Base-by-base conservation (phyloP, 495 filamentous ascomycete species). In the Neurospora sp. region DNA sequence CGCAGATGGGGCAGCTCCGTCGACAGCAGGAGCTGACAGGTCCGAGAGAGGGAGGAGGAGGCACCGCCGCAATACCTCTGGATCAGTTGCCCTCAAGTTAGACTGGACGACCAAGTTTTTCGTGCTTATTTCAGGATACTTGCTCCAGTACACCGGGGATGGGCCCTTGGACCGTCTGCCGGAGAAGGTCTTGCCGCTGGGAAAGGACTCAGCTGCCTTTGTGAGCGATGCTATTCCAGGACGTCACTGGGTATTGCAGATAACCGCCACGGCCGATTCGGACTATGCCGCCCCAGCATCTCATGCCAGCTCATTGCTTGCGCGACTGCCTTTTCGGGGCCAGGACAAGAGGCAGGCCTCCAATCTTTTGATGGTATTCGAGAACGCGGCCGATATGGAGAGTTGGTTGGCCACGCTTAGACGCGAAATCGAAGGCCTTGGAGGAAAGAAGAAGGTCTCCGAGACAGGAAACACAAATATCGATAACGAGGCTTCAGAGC, bases 151-250 rank as follows among this genome's bases (percentile, higher is more conserved):
- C 81, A 79, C 93, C 11, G 94, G 90, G 11, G 89, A 92, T 21
- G 96, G 96, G 4, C 84, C 89, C 43, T 90, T 90, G 78, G 91
- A 97, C 78, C 86, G 96, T 69, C 77, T 93, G 0, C 96, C 96
- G 0, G 96, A 99, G 82, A 94, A 92, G 82, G 88, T 96, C 76
- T 83, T 98, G 76, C 90, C 92, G 42, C 84, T 99, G 36, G 92
- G 92, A 2, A 91, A 91, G 73, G 89, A 93, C 21, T 97, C 96
- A 7, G 94, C 94, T 15, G 96, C 96, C 24, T 99, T 97, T 84
- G 96, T 92, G 0, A 97, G 91, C 76, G 96, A 99, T 81, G 88
- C 92, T 4, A 96, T 99, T 74, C 94, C 94, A 0, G 96, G 96
- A 34, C 91, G 91, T 74, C 96, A 95, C 76, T 97, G 91, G 89